Evolutionary conservation across 2,329 filamentous ascomycete species (phyloP).

Genomic region (Fusarium sp.): DNA sequence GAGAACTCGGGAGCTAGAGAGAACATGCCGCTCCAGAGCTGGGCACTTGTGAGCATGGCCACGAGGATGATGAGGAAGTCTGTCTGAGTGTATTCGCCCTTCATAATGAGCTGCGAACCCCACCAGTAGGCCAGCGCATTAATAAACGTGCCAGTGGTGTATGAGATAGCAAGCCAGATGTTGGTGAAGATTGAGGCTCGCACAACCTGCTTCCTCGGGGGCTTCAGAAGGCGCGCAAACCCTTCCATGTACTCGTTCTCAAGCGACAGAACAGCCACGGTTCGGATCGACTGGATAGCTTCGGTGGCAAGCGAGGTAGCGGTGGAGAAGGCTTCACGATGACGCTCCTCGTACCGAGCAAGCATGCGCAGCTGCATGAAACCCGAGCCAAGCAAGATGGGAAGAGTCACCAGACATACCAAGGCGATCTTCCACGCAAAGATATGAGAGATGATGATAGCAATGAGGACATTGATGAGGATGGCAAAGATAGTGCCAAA

Average conservation of each 20-base stretch:
- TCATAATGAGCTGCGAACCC: conserved; percentile 73
- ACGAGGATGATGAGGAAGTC: conserved; percentile 78
- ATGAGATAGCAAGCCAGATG: conserved; percentile 66
- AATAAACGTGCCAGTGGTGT: conserved; percentile 68
- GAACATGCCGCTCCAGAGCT: conserved; percentile 77
- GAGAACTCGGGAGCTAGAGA: conserved; percentile 75
- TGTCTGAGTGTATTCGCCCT: conserved; percentile 67
- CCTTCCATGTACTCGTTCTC: conserved; percentile 61
- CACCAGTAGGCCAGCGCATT: conserved; percentile 83
- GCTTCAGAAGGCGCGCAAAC: conserved; percentile 60
- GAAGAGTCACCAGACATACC: conserved; percentile 72
- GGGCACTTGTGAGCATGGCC: conserved; percentile 73
- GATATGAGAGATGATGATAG: conserved; percentile 72
- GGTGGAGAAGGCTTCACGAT: conserved; percentile 66
- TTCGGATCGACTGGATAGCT: conserved; percentile 31
- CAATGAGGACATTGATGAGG: conserved; percentile 69
- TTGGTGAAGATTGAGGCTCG: conserved; percentile 60
- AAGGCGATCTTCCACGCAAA: conserved; percentile 79
- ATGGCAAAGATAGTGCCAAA: conserved; percentile 73
- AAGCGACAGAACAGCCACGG: conserved; percentile 51
- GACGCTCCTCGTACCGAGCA: conserved; percentile 67
- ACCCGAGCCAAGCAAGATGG: conserved; percentile 71
- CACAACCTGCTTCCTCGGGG: conserved; percentile 62
- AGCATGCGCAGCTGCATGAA: conserved; percentile 71
- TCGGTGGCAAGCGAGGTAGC: conserved; percentile 35